phyloP scores from a whole-genome alignment of 2,329 filamentous ascomycete genomes.

The Colletotrichum neosansevieriae region DNA sequence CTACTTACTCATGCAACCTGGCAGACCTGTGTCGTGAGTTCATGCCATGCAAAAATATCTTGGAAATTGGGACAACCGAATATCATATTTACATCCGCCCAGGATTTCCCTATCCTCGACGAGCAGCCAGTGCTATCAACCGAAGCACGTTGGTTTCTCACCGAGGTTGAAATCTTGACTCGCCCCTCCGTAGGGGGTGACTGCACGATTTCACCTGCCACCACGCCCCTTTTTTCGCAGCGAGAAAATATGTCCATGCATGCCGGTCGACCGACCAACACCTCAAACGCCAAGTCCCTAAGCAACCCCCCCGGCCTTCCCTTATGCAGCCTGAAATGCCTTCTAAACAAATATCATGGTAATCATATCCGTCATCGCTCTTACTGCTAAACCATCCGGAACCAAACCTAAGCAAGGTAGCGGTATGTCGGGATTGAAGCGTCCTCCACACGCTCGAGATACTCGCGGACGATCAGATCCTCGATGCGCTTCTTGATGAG shows the following conservation, averaged over 20 bases:
- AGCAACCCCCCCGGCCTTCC: neutral
- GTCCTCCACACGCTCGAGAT: slow-evolving; percentile 80
- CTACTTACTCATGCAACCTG: no score
- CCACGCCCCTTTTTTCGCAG: neutral
- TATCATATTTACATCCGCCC: no score
- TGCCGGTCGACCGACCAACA: neutral
- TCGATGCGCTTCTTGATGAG: slow-evolving; percentile 88
- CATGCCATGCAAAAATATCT: no score
- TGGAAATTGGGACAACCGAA: no score
- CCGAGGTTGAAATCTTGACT: no score
- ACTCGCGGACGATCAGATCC: slow-evolving; percentile 80
- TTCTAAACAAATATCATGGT: slow-evolving; percentile 25
- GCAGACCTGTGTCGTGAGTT: no score
- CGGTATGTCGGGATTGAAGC: slow-evolving; percentile 74
- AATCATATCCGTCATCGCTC: slow-evolving; percentile 12
- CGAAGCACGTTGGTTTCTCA: no score
- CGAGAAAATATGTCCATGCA: neutral
- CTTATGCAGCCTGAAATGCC: slow-evolving; percentile 17
- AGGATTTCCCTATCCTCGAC: no score
- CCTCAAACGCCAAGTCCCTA: slow-evolving; percentile 15
- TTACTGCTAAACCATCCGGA: neutral
- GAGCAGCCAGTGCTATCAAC: no score
- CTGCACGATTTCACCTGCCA: no score
- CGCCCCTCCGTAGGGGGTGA: no score
- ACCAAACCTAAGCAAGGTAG: slow-evolving; percentile 72